phyloP scores from a whole-genome alignment of 805 yeast species.

The Barnettozyma botsteinii region DNA sequence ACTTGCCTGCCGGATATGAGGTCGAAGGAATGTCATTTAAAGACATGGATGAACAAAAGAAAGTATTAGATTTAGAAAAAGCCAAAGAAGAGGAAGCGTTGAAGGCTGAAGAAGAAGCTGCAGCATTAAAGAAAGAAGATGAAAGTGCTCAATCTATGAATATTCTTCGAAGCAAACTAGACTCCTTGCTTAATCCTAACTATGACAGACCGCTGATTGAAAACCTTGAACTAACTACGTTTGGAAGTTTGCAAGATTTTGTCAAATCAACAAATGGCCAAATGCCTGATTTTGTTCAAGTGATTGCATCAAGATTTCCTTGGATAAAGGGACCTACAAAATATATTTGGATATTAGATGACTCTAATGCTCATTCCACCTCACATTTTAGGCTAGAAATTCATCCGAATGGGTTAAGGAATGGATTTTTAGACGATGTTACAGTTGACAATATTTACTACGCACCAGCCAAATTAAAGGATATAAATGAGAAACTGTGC shows the following conservation, averaged over 20 bases:
- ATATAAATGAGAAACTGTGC: constrained; percentile 19
- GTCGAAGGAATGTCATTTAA: constrained; percentile 29
- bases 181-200: not conserved
- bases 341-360: constrained; percentile 28
- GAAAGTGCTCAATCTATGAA: not conserved
- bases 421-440: constrained; percentile 15
- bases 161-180: constrained; percentile 1
- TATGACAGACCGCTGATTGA: not conserved
- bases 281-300: constrained; percentile 5
- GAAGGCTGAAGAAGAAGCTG: not conserved
- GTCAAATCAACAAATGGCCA: constrained; percentile 8
- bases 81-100: constrained; percentile 3
- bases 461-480: constrained; percentile 9
- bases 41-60: constrained; percentile 24
- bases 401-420: constrained; percentile 11
- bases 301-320: constrained; percentile 26
- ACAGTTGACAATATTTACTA: constrained; percentile 4
- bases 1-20: constrained; percentile 19
- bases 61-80: constrained; percentile 12
- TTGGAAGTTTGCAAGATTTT: constrained; percentile 35
- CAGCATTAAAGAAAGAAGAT: not conserved
- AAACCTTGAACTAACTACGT: constrained; percentile 25
- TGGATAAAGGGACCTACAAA: constrained; percentile 30
- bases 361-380: constrained; percentile 16
- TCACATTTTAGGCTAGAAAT: constrained; percentile 24